Percentiles rank a stretch among this genome's conserved stretches.
Evolutionary conservation across 2,329 filamentous ascomycete species (phyloP).

Genomic region (Colletotrichum truncatum): DNA sequence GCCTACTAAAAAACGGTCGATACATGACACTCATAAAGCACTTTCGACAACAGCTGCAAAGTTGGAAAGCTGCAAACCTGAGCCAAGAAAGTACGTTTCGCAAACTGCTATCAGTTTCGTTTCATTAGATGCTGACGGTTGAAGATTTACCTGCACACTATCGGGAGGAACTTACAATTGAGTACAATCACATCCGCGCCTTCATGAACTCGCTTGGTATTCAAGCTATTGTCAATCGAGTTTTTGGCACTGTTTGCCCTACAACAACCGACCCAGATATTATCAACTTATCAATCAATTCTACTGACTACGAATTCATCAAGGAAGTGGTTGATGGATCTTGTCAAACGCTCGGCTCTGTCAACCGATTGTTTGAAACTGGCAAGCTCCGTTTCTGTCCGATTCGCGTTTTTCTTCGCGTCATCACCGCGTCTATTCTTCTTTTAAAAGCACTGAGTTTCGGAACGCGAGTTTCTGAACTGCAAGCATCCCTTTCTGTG

Average conservation of each 20-base stretch:
- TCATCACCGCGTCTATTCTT: constrained; percentile 64
- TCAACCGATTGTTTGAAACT: constrained; percentile 55
- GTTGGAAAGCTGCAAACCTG: not conserved
- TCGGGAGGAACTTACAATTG: constrained; percentile 55
- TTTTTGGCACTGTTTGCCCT: constrained; percentile 40
- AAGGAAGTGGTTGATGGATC: constrained; percentile 64
- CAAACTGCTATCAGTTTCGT: not conserved
- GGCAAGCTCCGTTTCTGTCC: constrained; percentile 59
- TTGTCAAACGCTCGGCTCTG: constrained; percentile 59
- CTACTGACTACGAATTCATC: constrained; percentile 63
- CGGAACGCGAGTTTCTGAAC: not conserved
- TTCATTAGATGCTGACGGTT: too few relatives aligned
- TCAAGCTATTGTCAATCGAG: constrained; percentile 65
- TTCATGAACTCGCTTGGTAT: constrained; percentile 60
- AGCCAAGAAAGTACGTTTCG: not conserved
- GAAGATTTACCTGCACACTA: not conserved
- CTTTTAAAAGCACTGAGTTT: constrained; percentile 48
- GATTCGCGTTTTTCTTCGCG: constrained; percentile 61
- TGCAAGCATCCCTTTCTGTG: not conserved
- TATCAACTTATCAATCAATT: constrained; percentile 47
- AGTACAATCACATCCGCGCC: constrained; percentile 54
- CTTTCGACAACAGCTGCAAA: constrained; percentile 6
- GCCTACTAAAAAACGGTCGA: constrained; percentile 53
- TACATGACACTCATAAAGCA: constrained; percentile 40
- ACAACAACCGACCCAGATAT: constrained; percentile 38